Percentiles rank a stretch among this genome's conserved stretches.
phyloP scores from a whole-genome alignment of 345 rosid species.

The Pistacia integerrima region DNA sequence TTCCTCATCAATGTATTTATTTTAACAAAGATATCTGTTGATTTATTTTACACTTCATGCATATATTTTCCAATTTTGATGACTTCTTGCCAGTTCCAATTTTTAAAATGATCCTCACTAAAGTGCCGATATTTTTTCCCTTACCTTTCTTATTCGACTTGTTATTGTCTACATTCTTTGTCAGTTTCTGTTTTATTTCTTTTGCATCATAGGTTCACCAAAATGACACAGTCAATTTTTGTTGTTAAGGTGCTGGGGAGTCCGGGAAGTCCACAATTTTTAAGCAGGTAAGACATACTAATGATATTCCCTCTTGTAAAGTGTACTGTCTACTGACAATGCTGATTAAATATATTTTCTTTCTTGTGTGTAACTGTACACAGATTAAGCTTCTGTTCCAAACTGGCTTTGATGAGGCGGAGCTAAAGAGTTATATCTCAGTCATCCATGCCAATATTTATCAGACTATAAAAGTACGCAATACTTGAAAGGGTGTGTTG shows the following conservation, averaged over 20 bases:
- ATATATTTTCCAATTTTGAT: neutral
- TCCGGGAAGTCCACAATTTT: constrained; percentile 98
- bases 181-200: neutral
- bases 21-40: neutral
- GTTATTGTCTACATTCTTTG: neutral
- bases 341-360: constrained; percentile 4
- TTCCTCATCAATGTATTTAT: neutral
- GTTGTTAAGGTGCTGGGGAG: constrained; percentile 86
- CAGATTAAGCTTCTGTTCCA: constrained; percentile 98
- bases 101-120: neutral
- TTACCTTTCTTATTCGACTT: constrained; percentile 2
- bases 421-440: constrained; percentile 81
- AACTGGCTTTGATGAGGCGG: constrained; percentile 92
- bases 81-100: neutral
- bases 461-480: constrained; percentile 99
- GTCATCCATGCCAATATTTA: constrained; percentile 97
- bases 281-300: constrained; percentile 73
- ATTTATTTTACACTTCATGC: neutral
- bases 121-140: neutral
- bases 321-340: neutral
- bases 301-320: neutral
- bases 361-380: constrained; percentile 12
- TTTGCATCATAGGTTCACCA: neutral
- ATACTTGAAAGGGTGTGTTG: constrained; percentile 72
- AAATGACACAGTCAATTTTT: constrained; percentile 15